Base-by-base conservation (phyloP, 2,329 filamentous ascomycete genomes). In the Colletotrichum sp. region DNA sequence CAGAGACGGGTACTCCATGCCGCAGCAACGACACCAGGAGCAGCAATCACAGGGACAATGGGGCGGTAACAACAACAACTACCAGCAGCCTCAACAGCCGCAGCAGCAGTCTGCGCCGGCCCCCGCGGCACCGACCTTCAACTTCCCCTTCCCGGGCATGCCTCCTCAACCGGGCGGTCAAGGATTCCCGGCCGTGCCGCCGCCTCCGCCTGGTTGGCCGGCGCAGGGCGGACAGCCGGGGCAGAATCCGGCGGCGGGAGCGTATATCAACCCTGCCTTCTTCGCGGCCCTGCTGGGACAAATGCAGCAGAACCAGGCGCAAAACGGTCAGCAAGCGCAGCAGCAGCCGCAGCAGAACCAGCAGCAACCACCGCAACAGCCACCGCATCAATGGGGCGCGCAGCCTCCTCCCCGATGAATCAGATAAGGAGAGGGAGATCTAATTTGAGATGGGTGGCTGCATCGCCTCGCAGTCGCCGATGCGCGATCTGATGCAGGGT, bases 181-280 rank as follows among this genome's bases (percentile, higher is more conserved):
- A 38, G 82, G 81, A 21, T 77, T 84, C n/a, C 79, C 82, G 1
- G 82, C 83, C 12, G 84, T 84, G 5, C 87, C 87, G 5, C 87
- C 86, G 3, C 86, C 87, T 24, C 86, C 87, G 60, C 83, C 84
- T 18, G 83, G 83, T 21, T 83, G 82, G 81, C 80, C 80, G 28
- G 78, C 81, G 55, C 81, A 82, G 73, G 82, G 78, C 81, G 85
- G 75, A 60, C 84, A 84, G 43, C 74, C 43, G 78, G 78, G 60
- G 77, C 85, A 55, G 80, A 86, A 18, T 82, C 84, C 43, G 82
- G 82, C 61, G 85, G 82, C 61, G 85, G 64, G 87, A 77, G 84
- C 88, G 12, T 90, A 90, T 78, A 87, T 92, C 75, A 92, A 92
- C 78, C 91, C 91, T 5, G 87, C 89, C 2, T 89, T 93, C 80